Evolutionary conservation across 176 grass and related monocot genomes (phyloP).

Genomic region (Secale cereale): DNA sequence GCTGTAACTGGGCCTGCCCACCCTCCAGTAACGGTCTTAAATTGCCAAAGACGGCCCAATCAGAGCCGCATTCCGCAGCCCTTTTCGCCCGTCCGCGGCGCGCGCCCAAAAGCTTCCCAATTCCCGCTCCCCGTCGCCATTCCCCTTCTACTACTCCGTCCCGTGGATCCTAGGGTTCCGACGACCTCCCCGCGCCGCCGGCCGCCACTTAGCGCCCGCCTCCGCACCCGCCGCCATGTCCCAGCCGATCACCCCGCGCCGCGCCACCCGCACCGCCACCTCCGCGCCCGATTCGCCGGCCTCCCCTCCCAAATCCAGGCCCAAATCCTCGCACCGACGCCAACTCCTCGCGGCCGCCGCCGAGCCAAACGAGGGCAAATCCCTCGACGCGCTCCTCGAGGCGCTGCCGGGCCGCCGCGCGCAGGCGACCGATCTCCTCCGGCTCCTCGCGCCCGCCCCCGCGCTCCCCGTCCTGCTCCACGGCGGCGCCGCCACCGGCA

Average conservation of each 20-base stretch:
- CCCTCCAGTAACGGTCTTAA: too few relatives aligned
- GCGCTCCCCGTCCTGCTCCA: constrained; percentile 55
- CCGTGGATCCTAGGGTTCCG: constrained; percentile 27
- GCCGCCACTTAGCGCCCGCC: not conserved
- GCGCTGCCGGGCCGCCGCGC: constrained; percentile 42
- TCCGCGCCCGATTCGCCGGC: not conserved
- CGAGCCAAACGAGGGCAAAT: not conserved
- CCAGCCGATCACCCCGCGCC: constrained; percentile 42
- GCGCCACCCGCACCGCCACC: constrained; percentile 26
- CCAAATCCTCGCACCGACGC: constrained; percentile 17
- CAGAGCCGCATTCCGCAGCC: not conserved
- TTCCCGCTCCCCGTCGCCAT: constrained; percentile 9
- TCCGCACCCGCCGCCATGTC: constrained; percentile 22
- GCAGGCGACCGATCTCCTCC: constrained; percentile 67
- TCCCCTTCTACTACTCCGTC: not conserved
- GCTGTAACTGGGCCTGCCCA: too few relatives aligned
- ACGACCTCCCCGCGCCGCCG: not conserved
- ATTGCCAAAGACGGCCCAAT: not conserved
- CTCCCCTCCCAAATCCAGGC: constrained; percentile 33
- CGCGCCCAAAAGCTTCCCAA: constrained; percentile 12
- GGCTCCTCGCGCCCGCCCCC: constrained; percentile 62
- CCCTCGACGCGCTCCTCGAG: constrained; percentile 15
- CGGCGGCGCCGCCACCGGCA: constrained; percentile 65
- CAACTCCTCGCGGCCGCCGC: not conserved
- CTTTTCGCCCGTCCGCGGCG: not conserved